Evolutionary conservation across 495 filamentous ascomycete genomes (phyloP).

Genomic region (Aspergillus cavernicola): DNA sequence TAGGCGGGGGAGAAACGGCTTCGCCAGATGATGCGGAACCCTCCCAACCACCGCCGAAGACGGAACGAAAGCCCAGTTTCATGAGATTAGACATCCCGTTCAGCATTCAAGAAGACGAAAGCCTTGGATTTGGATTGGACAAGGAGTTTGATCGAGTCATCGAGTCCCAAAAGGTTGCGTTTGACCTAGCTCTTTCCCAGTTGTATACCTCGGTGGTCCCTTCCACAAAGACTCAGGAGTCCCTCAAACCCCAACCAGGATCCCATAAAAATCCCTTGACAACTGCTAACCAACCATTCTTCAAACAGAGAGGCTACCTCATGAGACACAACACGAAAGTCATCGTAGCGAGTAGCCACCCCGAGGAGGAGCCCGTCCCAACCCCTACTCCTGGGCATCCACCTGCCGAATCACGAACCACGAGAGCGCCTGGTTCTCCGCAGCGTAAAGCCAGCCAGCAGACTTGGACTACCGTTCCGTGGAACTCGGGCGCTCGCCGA

Average conservation of each 20-base stretch:
- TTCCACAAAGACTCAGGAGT: conserved; percentile 10
- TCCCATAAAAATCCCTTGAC: not conserved
- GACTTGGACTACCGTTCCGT: conserved; percentile 94
- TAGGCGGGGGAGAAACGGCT: not conserved
- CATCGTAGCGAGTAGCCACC: conserved; percentile 77
- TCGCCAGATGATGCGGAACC: conserved; percentile 23
- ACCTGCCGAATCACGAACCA: conserved; percentile 49
- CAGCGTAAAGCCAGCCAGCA: conserved; percentile 74
- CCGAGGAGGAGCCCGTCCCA: conserved; percentile 40
- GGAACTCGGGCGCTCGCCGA: conserved; percentile 76
- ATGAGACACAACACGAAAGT: conserved; percentile 99
- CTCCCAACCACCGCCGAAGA: conserved; percentile 22
- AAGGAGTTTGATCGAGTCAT: conserved; percentile 94
- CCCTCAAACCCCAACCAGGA: conserved; percentile 7
- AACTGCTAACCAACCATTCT: conserved; percentile 55
- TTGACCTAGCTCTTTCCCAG: conserved; percentile 49
- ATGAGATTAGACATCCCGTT: conserved; percentile 67
- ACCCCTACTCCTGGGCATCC: conserved; percentile 44
- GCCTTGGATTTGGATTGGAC: conserved; percentile 77
- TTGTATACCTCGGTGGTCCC: conserved; percentile 14
- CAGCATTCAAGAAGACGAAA: conserved; percentile 44
- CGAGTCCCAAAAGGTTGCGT: conserved; percentile 94
- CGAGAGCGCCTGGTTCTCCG: conserved; percentile 64
- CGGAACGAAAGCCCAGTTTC: conserved; percentile 49
- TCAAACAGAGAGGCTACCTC: conserved; percentile 88